Evolutionary conservation across 2,329 filamentous ascomycete species (phyloP).

Genomic region (Fonsecaea pugnacius): DNA sequence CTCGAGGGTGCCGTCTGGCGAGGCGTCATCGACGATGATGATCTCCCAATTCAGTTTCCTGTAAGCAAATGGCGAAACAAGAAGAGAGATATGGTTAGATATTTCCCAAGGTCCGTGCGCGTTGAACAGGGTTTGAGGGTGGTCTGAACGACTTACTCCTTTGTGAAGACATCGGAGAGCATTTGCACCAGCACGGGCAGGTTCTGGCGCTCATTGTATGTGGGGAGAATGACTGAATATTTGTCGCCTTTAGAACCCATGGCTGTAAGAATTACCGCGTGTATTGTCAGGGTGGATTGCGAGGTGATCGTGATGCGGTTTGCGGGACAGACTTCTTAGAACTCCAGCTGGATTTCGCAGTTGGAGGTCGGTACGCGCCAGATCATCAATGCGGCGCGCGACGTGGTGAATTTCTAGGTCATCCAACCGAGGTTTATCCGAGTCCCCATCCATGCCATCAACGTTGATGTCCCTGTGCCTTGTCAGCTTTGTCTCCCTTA

Average conservation of each 20-base stretch:
- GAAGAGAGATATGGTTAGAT: neutral
- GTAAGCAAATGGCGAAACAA: conserved; percentile 6
- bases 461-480: neutral
- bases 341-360: conserved; percentile 1
- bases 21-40: conserved; percentile 97
- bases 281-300: neutral
- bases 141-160: conserved; percentile 65
- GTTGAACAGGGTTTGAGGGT: too few species aligned
- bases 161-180: conserved; percentile 86
- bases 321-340: neutral
- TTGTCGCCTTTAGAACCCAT: conserved; percentile 62
- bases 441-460: too few species aligned
- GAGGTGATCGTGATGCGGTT: neutral
- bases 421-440: conserved; percentile 13
- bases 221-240: conserved; percentile 96
- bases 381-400: conserved; percentile 14
- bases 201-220: conserved; percentile 98
- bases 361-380: conserved; percentile 9
- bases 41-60: conserved; percentile 96
- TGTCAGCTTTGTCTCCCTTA: neutral
- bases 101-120: neutral
- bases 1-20: conserved; percentile 90
- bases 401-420: neutral
- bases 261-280: conserved; percentile 28
- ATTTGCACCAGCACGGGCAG: conserved; percentile 95